phyloP scores from a whole-genome alignment of 202 grass and related monocot genomes.

The Tripidium arundinaceum region DNA sequence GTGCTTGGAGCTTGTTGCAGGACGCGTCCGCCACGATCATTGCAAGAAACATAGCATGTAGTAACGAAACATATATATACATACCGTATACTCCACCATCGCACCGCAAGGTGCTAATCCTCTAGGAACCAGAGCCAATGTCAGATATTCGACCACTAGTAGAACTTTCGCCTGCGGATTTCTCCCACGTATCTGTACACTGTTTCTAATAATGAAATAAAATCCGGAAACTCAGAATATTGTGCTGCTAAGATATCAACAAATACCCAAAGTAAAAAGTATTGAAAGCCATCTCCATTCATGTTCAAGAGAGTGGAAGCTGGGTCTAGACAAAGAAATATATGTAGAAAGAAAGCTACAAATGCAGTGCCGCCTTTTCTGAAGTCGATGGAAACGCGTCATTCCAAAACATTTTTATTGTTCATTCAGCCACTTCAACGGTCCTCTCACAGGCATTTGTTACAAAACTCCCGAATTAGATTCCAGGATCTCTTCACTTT shows the following conservation, averaged over 20 bases:
- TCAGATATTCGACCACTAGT: too few species aligned
- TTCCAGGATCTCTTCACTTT: background rate
- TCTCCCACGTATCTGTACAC: background rate
- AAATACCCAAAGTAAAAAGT: slow-evolving; percentile 1
- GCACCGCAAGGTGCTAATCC: background rate
- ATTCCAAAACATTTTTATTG: background rate
- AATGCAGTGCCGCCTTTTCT: background rate
- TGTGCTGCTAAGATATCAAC: slow-evolving; percentile 9
- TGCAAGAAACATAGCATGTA: too few species aligned
- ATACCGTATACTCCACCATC: too few species aligned
- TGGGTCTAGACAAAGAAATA: background rate
- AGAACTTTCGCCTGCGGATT: background rate
- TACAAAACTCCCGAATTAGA: background rate
- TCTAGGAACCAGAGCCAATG: too few species aligned
- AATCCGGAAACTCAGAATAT: background rate
- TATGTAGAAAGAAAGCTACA: background rate
- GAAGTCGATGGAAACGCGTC: background rate
- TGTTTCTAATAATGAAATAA: background rate
- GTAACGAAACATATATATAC: too few species aligned
- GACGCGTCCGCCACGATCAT: too few species aligned
- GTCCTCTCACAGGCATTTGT: background rate
- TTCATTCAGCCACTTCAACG: background rate
- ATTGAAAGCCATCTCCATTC: background rate
- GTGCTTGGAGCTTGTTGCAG: too few species aligned
- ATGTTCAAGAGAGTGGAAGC: background rate